Evolutionary conservation across 2,329 filamentous ascomycete species (phyloP).

Genomic region (Mycosphaerella sp.): DNA sequence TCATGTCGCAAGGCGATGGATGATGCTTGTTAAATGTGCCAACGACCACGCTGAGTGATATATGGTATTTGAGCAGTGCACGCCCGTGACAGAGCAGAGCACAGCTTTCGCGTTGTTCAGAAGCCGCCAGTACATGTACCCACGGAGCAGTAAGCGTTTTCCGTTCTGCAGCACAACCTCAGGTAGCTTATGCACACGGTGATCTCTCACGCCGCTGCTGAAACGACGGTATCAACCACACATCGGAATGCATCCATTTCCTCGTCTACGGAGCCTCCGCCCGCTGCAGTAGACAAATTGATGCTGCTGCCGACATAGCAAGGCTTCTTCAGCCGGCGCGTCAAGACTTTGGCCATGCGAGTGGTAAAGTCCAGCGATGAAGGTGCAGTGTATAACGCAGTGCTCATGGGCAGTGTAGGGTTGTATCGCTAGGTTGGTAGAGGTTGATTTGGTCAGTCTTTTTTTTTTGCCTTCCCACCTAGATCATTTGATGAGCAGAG

Average conservation of each 20-base stretch:
- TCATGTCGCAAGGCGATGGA: no score
- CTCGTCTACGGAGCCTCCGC: slow-evolving; percentile 80
- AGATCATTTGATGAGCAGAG: no score
- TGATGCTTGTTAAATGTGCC: no score
- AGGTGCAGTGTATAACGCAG: slow-evolving; percentile 69
- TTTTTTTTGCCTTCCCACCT: no score
- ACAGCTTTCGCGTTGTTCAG: no score
- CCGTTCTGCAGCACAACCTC: no score
- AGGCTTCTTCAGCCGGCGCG: slow-evolving; percentile 63
- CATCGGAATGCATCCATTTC: slow-evolving; percentile 83
- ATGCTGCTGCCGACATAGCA: slow-evolving; percentile 91
- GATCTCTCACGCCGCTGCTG: slow-evolving; percentile 14
- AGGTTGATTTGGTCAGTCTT: no score
- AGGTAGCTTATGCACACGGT: background rate
- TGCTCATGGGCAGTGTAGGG: slow-evolving; percentile 61
- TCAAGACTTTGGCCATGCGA: slow-evolving; percentile 74
- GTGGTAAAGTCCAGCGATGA: slow-evolving; percentile 79
- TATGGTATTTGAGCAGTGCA: no score
- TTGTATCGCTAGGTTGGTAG: slow-evolving; percentile 38
- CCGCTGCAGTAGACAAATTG: slow-evolving; percentile 64
- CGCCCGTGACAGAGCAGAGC: no score
- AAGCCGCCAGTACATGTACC: no score
- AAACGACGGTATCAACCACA: slow-evolving; percentile 64
- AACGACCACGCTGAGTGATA: no score
- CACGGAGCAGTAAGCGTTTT: no score